Percentiles rank a stretch among this genome's conserved stretches.
phyloP scores from a whole-genome alignment of 306 rosid species.

The Dryas alaskensis region DNA sequence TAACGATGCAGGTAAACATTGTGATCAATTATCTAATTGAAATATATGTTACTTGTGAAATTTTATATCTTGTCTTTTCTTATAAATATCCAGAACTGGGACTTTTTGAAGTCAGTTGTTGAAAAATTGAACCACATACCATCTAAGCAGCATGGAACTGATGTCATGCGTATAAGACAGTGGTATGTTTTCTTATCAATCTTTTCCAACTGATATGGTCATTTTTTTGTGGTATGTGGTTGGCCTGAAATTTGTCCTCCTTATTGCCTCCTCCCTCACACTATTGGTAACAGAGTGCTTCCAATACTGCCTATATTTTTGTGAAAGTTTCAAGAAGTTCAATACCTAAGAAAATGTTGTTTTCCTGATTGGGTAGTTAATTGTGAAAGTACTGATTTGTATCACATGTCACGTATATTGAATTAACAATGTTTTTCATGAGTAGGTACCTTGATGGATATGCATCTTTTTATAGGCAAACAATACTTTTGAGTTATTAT shows the following conservation, averaged over 20 bases:
- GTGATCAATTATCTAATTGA: slow-evolving; percentile 21
- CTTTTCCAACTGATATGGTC: slow-evolving; percentile 1
- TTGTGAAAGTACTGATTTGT: background rate
- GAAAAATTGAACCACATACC: slow-evolving; percentile 74
- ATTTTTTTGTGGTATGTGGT: background rate
- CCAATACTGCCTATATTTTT: background rate
- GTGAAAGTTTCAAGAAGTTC: background rate
- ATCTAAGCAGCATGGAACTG: slow-evolving; percentile 68
- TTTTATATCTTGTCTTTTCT: slow-evolving; percentile 13
- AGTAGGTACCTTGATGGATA: slow-evolving; percentile 70
- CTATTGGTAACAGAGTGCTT: background rate
- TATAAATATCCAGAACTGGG: slow-evolving; percentile 66
- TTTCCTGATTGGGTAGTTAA: slow-evolving; percentile 10
- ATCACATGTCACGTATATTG: slow-evolving; percentile 9
- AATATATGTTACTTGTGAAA: slow-evolving; percentile 20
- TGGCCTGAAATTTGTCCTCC: background rate
- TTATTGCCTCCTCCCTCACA: background rate
- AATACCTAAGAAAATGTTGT: background rate
- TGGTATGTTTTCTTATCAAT: slow-evolving; percentile 48
- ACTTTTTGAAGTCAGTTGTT: slow-evolving; percentile 62
- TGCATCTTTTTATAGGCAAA: slow-evolving; percentile 79
- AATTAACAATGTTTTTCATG: slow-evolving; percentile 27
- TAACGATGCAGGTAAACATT: slow-evolving; percentile 77
- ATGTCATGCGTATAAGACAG: slow-evolving; percentile 82
- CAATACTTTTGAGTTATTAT: slow-evolving; percentile 65